Evolutionary conservation across 257 asterid genomes (phyloP).

Genomic region (Echium plantagineum): DNA sequence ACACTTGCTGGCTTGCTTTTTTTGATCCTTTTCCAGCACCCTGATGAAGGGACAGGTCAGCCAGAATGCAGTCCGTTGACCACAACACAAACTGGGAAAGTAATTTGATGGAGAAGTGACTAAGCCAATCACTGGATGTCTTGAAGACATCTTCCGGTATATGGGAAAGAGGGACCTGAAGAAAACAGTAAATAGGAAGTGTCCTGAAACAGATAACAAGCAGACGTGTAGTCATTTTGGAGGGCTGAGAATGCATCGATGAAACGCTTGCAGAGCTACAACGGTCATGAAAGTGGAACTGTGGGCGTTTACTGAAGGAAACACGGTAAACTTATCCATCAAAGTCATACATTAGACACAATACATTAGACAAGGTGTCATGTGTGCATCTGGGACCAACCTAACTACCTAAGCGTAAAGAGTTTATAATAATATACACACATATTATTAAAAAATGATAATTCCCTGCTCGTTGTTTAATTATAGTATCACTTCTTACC

Average conservation of each 20-base stretch:
- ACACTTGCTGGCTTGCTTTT: slow-evolving; percentile 16
- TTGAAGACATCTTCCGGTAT: slow-evolving; percentile 27
- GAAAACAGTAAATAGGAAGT: background rate
- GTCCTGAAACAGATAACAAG: background rate
- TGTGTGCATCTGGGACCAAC: background rate
- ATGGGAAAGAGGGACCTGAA: slow-evolving; percentile 28
- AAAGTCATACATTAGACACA: background rate
- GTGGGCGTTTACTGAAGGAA: too few species aligned
- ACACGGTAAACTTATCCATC: background rate
- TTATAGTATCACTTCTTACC: background rate
- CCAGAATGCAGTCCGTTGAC: slow-evolving; percentile 22
- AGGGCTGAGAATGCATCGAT: background rate
- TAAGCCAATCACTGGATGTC: slow-evolving; percentile 35
- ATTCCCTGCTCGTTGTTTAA: background rate
- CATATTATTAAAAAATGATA: too few species aligned
- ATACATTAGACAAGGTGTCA: background rate
- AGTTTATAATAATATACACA: too few species aligned
- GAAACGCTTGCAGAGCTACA: background rate
- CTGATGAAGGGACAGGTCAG: slow-evolving; percentile 19
- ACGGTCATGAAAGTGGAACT: background rate
- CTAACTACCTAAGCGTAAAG: too few species aligned
- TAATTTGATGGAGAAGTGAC: slow-evolving; percentile 23
- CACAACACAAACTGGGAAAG: slow-evolving; percentile 25
- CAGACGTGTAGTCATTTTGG: background rate
- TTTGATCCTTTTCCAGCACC: slow-evolving; percentile 20